Percentiles rank a stretch among this genome's conserved stretches.
Conservation (phyloP, 495 filamentous ascomycete genomes). For the Rhypophila decipiens region DNA sequence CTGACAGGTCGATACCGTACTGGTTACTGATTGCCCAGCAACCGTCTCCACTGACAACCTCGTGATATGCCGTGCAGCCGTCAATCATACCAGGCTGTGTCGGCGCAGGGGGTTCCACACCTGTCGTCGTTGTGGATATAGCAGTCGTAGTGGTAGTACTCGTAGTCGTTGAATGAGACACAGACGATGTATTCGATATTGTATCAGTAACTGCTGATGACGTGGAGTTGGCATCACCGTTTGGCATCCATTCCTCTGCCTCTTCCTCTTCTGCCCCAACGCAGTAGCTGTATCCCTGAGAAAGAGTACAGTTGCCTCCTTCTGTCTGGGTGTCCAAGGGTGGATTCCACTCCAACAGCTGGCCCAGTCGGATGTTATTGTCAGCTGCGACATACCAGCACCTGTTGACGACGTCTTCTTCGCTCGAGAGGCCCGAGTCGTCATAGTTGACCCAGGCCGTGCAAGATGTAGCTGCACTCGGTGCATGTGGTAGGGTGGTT, state of each 20-base stretch:
- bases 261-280: neutral
- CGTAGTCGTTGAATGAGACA: too few species aligned
- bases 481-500: neutral
- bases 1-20: conserved; percentile 15
- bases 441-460: neutral
- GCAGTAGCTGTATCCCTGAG: neutral
- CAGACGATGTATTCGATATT: too few species aligned
- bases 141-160: too few species aligned
- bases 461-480: neutral
- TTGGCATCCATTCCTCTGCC: too few species aligned
- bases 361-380: neutral
- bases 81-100: conserved; percentile 28
- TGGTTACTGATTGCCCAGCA: conserved; percentile 30
- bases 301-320: neutral
- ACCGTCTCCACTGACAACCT: conserved; percentile 32
- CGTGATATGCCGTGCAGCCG: conserved; percentile 37
- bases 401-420: neutral
- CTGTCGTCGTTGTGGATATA: too few species aligned
- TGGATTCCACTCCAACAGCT: neutral
- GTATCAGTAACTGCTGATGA: too few species aligned
- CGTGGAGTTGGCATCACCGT: too few species aligned
- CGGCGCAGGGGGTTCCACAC: conserved; percentile 22
- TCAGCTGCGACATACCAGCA: neutral
- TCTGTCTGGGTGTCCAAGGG: neutral
- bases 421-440: neutral